Conservation (phyloP, 2,329 filamentous ascomycete species). For the Colletotrichum lindemuthianum region DNA sequence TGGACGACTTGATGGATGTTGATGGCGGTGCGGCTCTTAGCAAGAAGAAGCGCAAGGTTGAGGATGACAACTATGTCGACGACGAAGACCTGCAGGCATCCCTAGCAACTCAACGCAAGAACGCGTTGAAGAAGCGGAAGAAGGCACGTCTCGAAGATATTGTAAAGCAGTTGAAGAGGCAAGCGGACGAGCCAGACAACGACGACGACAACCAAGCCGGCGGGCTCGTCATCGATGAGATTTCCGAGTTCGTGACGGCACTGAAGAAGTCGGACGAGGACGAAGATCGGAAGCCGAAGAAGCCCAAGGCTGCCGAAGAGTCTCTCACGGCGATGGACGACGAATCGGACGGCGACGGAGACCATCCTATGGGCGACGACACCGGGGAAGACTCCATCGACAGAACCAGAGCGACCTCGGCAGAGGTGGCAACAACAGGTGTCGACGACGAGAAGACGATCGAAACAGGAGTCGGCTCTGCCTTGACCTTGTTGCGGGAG, state of each 20-base stretch:
- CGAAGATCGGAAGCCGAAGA: constrained; percentile 64
- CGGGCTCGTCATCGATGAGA: constrained; percentile 94
- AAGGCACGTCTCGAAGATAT: constrained; percentile 87
- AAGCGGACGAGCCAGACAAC: constrained; percentile 63
- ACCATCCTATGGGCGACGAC: constrained; percentile 45
- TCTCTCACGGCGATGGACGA: constrained; percentile 57
- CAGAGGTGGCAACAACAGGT: constrained; percentile 71
- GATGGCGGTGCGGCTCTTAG: constrained; percentile 64
- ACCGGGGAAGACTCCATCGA: constrained; percentile 43
- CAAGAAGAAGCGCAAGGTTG: constrained; percentile 70
- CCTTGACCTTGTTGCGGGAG: constrained; percentile 83
- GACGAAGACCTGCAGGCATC: constrained; percentile 93
- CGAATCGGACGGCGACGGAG: constrained; percentile 50
- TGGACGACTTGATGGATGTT: constrained; percentile 76
- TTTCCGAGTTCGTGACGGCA: constrained; percentile 91
- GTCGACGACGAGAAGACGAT: constrained; percentile 88
- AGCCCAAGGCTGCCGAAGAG: constrained; percentile 50
- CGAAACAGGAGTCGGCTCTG: constrained; percentile 80
- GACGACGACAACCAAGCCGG: constrained; percentile 49
- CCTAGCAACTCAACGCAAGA: constrained; percentile 82
- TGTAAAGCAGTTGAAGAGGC: constrained; percentile 79
- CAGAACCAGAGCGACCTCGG: constrained; percentile 54
- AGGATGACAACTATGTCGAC: constrained; percentile 79
- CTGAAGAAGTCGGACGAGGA: constrained; percentile 74
- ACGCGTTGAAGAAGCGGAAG: constrained; percentile 91